Evolutionary conservation across 352 stramenopile genomes (phyloP).

Genomic region (Globisporangium spinosum): DNA sequence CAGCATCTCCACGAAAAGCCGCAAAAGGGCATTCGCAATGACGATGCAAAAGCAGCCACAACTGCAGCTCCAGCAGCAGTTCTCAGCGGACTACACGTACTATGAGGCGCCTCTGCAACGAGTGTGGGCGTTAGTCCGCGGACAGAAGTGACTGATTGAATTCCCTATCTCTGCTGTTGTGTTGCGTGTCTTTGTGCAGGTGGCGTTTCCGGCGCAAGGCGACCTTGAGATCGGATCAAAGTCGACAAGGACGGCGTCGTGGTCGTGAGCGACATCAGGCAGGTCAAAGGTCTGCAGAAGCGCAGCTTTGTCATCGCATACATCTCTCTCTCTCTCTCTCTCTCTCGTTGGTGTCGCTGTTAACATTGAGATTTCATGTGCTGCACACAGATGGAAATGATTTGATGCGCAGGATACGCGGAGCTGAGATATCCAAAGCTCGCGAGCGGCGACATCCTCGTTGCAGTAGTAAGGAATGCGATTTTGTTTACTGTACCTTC

Average conservation of each 20-base stretch:
- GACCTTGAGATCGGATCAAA: constrained; percentile 33
- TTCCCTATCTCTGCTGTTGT: no score
- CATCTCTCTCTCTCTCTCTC: no score
- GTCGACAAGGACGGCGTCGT: constrained; percentile 28
- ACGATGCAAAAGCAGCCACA: background rate
- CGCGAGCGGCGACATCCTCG: constrained; percentile 28
- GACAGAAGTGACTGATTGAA: no score
- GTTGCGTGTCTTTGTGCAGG: constrained; percentile 11
- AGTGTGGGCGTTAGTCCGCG: no score
- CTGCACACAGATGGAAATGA: background rate
- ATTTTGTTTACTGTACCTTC: background rate
- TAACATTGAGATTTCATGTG: background rate
- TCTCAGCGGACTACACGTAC: background rate
- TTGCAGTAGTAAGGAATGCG: constrained; percentile 23
- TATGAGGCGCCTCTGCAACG: background rate
- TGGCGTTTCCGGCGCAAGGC: constrained; percentile 19
- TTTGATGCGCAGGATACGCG: constrained; percentile 22
- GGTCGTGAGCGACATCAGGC: constrained; percentile 27
- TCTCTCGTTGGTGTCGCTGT: background rate
- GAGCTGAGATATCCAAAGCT: constrained; percentile 30
- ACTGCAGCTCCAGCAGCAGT: background rate
- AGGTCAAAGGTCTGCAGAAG: constrained; percentile 14
- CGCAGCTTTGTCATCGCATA: no score
- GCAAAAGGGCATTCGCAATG: background rate
- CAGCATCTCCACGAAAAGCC: background rate